Percentiles rank a stretch among this genome's conserved stretches.
phyloP scores from a whole-genome alignment of 225 moss, liverwort and hornwort species.

The Ulota crispa region DNA sequence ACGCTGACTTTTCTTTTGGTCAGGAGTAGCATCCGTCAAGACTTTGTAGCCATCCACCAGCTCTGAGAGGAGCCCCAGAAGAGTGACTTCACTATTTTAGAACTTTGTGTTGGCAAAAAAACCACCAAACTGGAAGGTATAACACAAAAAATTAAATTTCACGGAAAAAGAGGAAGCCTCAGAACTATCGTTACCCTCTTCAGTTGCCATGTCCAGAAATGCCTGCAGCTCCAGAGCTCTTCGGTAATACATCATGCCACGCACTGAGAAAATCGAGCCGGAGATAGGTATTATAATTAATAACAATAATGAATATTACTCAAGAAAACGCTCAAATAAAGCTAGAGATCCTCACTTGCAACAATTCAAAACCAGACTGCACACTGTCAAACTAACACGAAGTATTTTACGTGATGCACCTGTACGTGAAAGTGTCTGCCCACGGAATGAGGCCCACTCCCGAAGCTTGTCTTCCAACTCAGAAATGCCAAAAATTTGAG shows the following conservation, averaged over 20 bases:
- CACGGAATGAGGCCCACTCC: conserved; percentile 93
- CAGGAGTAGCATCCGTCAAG: conserved; percentile 65
- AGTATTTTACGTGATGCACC: conserved; percentile 24
- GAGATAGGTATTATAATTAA: too few relatives aligned
- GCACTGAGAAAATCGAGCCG: conserved; percentile 51
- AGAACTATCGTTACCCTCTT: conserved; percentile 53
- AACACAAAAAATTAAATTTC: not conserved
- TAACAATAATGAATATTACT: too few relatives aligned
- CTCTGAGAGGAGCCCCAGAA: conserved; percentile 45
- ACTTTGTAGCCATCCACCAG: conserved; percentile 93
- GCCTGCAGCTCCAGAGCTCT: conserved; percentile 91
- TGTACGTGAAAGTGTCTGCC: conserved; percentile 89
- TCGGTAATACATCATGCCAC: conserved; percentile 98
- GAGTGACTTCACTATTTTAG: not conserved
- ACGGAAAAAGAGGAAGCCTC: not conserved
- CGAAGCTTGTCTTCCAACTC: conserved; percentile 80
- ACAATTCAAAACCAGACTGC: not conserved
- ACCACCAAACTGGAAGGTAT: not conserved
- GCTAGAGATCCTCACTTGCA: not conserved
- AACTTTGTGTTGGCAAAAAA: not conserved
- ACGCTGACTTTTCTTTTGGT: conserved; percentile 84
- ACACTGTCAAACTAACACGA: not conserved
- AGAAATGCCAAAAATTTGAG: conserved; percentile 59
- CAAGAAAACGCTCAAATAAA: not conserved
- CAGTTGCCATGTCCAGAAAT: conserved; percentile 92